These are phyloP conservation scores for Athelia sp. DNA, from an alignment of 1,284 basidiomycete genomes.

Conservation along the genomic window DNA sequence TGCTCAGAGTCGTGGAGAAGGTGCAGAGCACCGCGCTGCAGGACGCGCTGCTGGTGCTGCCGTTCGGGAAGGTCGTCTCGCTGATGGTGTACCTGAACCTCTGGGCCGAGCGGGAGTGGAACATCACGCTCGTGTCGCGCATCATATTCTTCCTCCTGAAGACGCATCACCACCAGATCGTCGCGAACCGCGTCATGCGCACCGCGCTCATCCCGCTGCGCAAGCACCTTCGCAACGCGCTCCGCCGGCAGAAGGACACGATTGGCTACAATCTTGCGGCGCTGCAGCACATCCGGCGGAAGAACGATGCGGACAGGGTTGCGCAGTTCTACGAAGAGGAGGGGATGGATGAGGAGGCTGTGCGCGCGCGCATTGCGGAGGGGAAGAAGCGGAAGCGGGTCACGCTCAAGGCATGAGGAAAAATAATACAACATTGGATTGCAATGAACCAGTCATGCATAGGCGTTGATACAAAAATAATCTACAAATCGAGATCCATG, in stretches of 20 bases:
- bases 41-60: slow-evolving; percentile 91
- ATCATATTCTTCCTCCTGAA: slow-evolving; percentile 93
- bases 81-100: slow-evolving; percentile 84
- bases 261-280: slow-evolving; percentile 85
- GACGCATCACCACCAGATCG: slow-evolving; percentile 94
- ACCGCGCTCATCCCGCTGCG: slow-evolving; percentile 82
- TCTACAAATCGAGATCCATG: slow-evolving; percentile 8
- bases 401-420: slow-evolving; percentile 43
- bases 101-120: slow-evolving; percentile 89
- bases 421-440: slow-evolving; percentile 9
- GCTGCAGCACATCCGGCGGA: slow-evolving; percentile 79
- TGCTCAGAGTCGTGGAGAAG: slow-evolving; percentile 78
- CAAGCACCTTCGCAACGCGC: slow-evolving; percentile 71
- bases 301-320: slow-evolving; percentile 70
- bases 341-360: slow-evolving; percentile 70
- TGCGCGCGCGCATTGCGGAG: slow-evolving; percentile 68
- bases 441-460: slow-evolving; percentile 6
- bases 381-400: slow-evolving; percentile 77
- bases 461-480: slow-evolving; percentile 6
- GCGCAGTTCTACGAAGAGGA: slow-evolving; percentile 83
- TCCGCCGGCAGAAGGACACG: slow-evolving; percentile 77
- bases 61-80: slow-evolving; percentile 87
- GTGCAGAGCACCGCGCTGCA: slow-evolving; percentile 83
- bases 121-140: slow-evolving; percentile 82
- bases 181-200: slow-evolving; percentile 90